Conservation (phyloP, 352 stramenopile species). For the Thalassiosira pacifica region DNA sequence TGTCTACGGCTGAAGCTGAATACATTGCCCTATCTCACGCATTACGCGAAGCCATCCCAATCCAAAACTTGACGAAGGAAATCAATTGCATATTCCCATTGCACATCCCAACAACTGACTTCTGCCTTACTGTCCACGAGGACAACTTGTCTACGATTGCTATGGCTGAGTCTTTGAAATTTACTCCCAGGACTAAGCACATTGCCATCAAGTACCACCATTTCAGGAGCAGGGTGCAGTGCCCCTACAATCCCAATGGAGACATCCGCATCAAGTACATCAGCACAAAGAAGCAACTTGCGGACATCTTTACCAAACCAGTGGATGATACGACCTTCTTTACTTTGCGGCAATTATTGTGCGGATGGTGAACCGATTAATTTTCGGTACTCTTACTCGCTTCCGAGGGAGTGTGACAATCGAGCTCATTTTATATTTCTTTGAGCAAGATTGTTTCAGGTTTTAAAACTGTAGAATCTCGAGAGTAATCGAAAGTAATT, state of each 20-base stretch:
- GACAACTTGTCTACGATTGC: constrained; percentile 2
- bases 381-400: neutral
- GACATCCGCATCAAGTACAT: neutral
- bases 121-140: neutral
- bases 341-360: neutral
- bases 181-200: constrained; percentile 7
- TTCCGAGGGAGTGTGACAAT: constrained; percentile 25
- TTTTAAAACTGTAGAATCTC: too few relatives aligned
- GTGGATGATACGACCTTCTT: neutral
- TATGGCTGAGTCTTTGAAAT: neutral
- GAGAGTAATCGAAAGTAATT: too few relatives aligned
- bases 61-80: constrained; percentile 2
- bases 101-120: neutral
- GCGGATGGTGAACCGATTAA: constrained; percentile 1
- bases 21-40: constrained; percentile 47
- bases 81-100: constrained; percentile 7
- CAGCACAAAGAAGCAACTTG: neutral
- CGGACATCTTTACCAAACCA: constrained; percentile 1
- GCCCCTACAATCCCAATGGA: neutral
- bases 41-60: constrained; percentile 25
- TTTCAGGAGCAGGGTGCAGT: neutral
- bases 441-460: too few relatives aligned
- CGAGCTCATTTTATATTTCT: too few relatives aligned
- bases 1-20: constrained; percentile 43
- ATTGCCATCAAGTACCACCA: constrained; percentile 15